Evolutionary conservation across 1,284 basidiomycete species (phyloP).

Genomic region (Pisolithus thermaeus): DNA sequence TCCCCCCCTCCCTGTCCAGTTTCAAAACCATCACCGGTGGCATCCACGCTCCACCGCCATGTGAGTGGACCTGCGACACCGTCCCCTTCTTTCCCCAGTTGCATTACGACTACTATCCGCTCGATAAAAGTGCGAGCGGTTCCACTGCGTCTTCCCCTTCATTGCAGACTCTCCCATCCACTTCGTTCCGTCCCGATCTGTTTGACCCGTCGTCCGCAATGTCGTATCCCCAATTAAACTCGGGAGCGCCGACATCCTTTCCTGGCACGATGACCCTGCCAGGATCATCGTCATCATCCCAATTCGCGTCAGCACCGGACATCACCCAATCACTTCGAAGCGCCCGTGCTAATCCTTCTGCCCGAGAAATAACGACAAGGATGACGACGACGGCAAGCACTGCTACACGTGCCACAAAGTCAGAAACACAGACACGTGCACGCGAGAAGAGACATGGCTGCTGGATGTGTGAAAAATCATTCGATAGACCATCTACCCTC

Average conservation of each 20-base stretch:
- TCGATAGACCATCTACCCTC: conserved; percentile 70
- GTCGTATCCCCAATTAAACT: conserved; percentile 3
- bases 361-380: neutral
- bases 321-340: conserved; percentile 29
- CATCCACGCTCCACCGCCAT: conserved; percentile 4
- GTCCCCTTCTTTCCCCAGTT: conserved; percentile 14
- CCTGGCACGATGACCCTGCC: conserved; percentile 1
- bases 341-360: conserved; percentile 15
- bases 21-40: conserved; percentile 20
- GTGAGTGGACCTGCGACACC: conserved; percentile 20
- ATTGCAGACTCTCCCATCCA: neutral
- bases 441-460: conserved; percentile 69
- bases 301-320: conserved; percentile 11
- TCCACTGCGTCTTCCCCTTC: conserved; percentile 1
- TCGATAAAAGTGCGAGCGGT: conserved; percentile 10
- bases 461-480: conserved; percentile 77
- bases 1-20: conserved; percentile 16
- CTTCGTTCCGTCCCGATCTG: conserved; percentile 7
- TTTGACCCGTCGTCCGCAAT: conserved; percentile 3
- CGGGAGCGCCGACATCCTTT: conserved; percentile 3
- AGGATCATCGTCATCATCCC: conserved; percentile 3
- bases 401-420: conserved; percentile 23
- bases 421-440: conserved; percentile 24
- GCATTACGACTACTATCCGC: conserved; percentile 18
- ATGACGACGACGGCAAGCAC: conserved; percentile 11